Evolutionary conservation across 75 land plant species (phyloP).

Genomic region (Pinus taeda): DNA sequence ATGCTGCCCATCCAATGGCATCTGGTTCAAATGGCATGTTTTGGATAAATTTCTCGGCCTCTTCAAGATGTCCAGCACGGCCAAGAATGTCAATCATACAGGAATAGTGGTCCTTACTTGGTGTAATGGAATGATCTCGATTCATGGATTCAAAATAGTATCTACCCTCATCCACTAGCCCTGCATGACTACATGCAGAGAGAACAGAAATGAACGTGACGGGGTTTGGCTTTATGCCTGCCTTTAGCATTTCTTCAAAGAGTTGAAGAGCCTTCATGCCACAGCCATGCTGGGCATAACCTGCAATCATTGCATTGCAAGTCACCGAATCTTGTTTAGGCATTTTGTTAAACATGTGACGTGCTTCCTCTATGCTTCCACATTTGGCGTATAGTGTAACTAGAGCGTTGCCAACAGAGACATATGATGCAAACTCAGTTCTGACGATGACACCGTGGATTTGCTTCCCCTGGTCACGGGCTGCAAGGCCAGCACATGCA

Average conservation of each 20-base stretch:
- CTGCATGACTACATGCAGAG: constrained; percentile 60
- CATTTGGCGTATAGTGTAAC: constrained; percentile 60
- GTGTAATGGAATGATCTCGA: constrained; percentile 29
- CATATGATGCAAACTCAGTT: constrained; percentile 30
- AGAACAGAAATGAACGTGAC: constrained; percentile 61
- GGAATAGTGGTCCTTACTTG: constrained; percentile 38
- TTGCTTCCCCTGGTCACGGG: constrained; percentile 45
- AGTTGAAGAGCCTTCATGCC: constrained; percentile 43
- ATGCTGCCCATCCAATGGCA: too few species aligned
- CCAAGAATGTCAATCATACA: constrained; percentile 61
- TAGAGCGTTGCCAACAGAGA: constrained; percentile 54
- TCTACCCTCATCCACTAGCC: constrained; percentile 44
- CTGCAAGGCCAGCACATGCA: constrained; percentile 49
- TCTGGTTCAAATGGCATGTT: too few species aligned
- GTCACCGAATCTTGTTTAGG: constrained; percentile 40
- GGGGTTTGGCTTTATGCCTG: constrained; percentile 33
- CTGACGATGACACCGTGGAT: constrained; percentile 45
- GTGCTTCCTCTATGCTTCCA: constrained; percentile 52
- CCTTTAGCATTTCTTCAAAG: constrained; percentile 42
- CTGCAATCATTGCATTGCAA: constrained; percentile 61
- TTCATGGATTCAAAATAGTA: constrained; percentile 37
- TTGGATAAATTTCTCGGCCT: constrained; percentile 33
- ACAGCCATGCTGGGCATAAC: constrained; percentile 48
- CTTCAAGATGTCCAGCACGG: constrained; percentile 44
- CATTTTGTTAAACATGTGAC: constrained; percentile 45